Percentiles rank a stretch among this genome's conserved stretches.
phyloP scores from a whole-genome alignment of 2,329 filamentous ascomycete species.

The Cladosporium colombiae region DNA sequence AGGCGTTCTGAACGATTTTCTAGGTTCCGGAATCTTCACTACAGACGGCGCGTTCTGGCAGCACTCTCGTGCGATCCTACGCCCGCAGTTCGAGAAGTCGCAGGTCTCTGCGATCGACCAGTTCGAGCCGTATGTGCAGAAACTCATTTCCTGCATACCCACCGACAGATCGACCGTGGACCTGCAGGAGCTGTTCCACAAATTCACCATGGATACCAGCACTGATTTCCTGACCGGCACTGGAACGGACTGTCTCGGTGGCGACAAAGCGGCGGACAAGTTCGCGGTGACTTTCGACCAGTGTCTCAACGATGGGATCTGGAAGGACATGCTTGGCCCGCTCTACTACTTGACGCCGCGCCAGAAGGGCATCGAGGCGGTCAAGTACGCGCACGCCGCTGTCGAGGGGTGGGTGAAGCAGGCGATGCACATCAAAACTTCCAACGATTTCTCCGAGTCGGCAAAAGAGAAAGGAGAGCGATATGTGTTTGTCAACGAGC shows the following conservation, averaged over 20 bases:
- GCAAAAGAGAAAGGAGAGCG: constrained; percentile 31
- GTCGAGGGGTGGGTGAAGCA: constrained; percentile 23
- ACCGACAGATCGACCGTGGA: constrained; percentile 56
- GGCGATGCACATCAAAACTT: constrained; percentile 22
- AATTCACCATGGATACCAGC: constrained; percentile 64
- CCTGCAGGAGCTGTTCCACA: constrained; percentile 63
- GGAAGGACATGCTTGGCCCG: constrained; percentile 19
- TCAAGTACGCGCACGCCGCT: constrained; percentile 17
- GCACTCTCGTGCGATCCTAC: constrained; percentile 41
- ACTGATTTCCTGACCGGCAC: constrained; percentile 68
- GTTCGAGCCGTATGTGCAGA: constrained; percentile 59
- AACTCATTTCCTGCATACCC: constrained; percentile 59
- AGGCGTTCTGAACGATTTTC: constrained; percentile 18
- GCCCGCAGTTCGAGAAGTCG: constrained; percentile 52
- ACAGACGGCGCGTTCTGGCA: constrained; percentile 40
- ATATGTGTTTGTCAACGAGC: constrained; percentile 61
- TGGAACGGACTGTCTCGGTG: constrained; percentile 27
- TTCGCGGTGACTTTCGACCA: constrained; percentile 32
- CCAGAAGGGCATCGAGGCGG: constrained; percentile 19
- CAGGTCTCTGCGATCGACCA: constrained; percentile 54
- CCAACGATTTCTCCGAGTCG: constrained; percentile 4
- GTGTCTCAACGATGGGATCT: constrained; percentile 29
- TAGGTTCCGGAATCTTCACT: constrained; percentile 44
- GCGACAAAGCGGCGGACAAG: constrained; percentile 14
- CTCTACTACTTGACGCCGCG: constrained; percentile 18